Base-by-base conservation (phyloP, 139 green algal species). In the Gonium pectorale region DNA sequence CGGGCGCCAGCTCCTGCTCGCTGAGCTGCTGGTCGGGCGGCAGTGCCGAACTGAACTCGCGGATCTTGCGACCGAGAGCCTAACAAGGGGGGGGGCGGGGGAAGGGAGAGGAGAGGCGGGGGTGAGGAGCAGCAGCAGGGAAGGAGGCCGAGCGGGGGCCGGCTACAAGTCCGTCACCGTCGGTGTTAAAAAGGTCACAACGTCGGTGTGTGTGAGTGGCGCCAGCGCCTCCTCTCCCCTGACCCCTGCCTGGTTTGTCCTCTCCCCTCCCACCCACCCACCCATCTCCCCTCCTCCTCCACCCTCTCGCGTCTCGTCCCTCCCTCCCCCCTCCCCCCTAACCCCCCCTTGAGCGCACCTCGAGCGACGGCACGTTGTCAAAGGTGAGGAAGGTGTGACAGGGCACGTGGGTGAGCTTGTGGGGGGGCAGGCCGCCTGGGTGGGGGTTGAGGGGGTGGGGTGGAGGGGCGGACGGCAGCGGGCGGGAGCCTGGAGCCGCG, bases 341-440 rank as follows among this genome's bases (percentile, higher is more conserved):
- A n/a, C 19, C 17, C 37, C 33, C 2, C 35, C 33, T 49, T 49
- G 17, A 24, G 0, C 56, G 2, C 31, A 82, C 75, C 29, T 88
- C 91, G 41, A 86, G 9, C 24, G 82, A 81, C 0, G 89, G 90
- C 7, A 88, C 15, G 33, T 90, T 90, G 79, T 95, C 90, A 81
- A 95, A 95, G 24, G 91, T 73, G 24, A 93, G 40, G 84, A 72
- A 94, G 17, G 73, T n/a, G 31, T 33, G 62, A 26, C 52, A 73
- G 1, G 89, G 90, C 26, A 87, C 33, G 60, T 90, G 64, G 26
- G 52, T 43, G 73, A 17, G 38, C 13, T 29, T 60, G 52, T 35
- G 35, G 17, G 72, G 41, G 21, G 38, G 54, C 51, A 73, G 60
- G 27, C 26, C 51, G 5, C 52, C 31, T 19, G 41, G 38, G 44